Evolutionary conservation across 2,329 filamentous ascomycete genomes (phyloP), one percentile per base, ranked within the genome.

Genomic region (Talaromyces sp.): DNA sequence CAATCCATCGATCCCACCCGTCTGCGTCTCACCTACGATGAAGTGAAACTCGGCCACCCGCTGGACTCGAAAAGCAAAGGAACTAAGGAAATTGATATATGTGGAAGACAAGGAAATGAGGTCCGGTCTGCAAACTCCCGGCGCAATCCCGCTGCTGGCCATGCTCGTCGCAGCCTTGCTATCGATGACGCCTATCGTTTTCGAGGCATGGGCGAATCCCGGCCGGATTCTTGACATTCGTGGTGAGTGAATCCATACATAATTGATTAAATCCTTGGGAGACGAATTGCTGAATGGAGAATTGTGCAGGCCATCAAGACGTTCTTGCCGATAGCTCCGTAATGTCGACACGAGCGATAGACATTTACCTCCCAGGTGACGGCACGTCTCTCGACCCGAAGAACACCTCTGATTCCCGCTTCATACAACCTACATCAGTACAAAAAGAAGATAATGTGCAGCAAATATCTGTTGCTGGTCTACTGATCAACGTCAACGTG

Each of bases 161-260:
- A 35, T 62, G 31, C 32, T 59, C 29, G 56, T 62, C 48, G 57
- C 57, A 19, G 52, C 56, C 32, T 50, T 62, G 46, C 50, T 59
- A 8, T 58, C 57, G 31, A 38, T 62, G 54, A 62, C 53, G 24
- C 57, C 54, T 4, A 57, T 48, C 52, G 43, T 59, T 21, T 62
- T 57, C n/a, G 60, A 58, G 38, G 56, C 59, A n/a, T 54, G 56
- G 55, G 26, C 21, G 27, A 57, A 54, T 14, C 54, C 48, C 17
- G 50, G 48, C 14, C 6, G 17, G 12, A 10, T 52, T 31, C 27
- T 52, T 26, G 26, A 29, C 24, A 27, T 2, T n/a, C 24, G 26
- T 17, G 48, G 48, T 52, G 48, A 52, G 48, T 21, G 4, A 9
- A 19, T 19, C 10, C 19, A 9, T 24, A 12, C 19, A 46, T 21